Evolutionary conservation across 2,329 filamentous ascomycete genomes (phyloP), one percentile per base, ranked within the genome.

Genomic region (Teratosphaeria viscida): DNA sequence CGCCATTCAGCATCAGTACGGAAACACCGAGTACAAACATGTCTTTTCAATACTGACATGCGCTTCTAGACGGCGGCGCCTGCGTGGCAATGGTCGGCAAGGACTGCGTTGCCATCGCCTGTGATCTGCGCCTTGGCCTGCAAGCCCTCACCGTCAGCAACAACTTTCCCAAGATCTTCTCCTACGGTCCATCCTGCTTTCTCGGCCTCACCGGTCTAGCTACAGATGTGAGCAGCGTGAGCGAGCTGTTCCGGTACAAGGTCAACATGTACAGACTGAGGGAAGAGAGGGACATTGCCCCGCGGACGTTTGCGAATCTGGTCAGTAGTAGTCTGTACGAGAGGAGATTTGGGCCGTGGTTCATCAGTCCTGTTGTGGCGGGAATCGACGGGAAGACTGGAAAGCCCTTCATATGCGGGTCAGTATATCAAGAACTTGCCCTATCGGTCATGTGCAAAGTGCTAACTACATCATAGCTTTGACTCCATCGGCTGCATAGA

Each of bases 91-190:
- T 97, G 94, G 92, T 96, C 66, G 94, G 94, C 81, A 97, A 99
- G 80, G 92, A 97, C 85, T 99, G 94, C 78, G 94, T 99, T 63
- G 94, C 94, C 78, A 97, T 99, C 74, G 94, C 94, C 75, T 99
- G 94, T 82, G 94, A 99, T 78, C 90, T 99, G 67, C 92, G 94
- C 65, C 90, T 99, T 67, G 94, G 94, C 71, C 87, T 97, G 73
- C 94, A 99, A 80, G 84, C 94, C 73, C 83, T 99, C 73, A 99
- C 94, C 64, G 89, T 99, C 61, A 96, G 91, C 76, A 99, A 99
- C 86, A 94, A 97, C 87, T 97, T 97, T 82, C 94, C 94, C 80
- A 99, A 99, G 82, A 90, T 99, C 82, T 97, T 97, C 85, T 86
- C 88, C 77, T 97, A 95, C 82, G 91, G 90, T 66, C 75, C 78